Percentiles rank a stretch among this genome's conserved stretches.
These are phyloP conservation scores for Limnanthes douglasii DNA, from an alignment of 345 rosid genomes.

Conservation along the genomic window DNA sequence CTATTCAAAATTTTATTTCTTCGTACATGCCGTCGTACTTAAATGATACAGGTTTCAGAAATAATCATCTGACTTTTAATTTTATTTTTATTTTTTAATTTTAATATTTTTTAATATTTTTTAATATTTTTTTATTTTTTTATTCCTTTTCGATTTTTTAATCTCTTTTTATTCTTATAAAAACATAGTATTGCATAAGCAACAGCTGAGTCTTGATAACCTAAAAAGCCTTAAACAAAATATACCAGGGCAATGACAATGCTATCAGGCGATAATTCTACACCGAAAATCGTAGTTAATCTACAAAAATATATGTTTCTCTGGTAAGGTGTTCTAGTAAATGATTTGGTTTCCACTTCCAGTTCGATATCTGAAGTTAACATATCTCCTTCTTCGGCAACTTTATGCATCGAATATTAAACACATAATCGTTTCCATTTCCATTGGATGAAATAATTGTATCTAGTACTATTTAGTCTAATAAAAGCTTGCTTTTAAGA, in stretches of 20 bases:
- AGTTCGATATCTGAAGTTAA: conserved; percentile 20
- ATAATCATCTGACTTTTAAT: too few relatives aligned
- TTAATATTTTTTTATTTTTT: too few relatives aligned
- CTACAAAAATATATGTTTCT: conserved; percentile 20
- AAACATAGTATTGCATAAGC: too few relatives aligned
- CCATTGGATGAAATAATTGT: neutral
- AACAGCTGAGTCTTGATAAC: conserved; percentile 92
- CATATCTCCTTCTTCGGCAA: conserved; percentile 40
- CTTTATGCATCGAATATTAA: conserved; percentile 9
- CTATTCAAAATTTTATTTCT: too few relatives aligned
- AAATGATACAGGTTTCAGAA: too few relatives aligned
- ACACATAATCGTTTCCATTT: neutral
- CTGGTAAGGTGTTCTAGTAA: conserved; percentile 14
- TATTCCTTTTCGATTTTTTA: too few relatives aligned
- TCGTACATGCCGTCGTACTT: too few relatives aligned
- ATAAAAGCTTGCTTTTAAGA: neutral
- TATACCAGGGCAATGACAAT: conserved; percentile 93
- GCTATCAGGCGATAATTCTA: conserved; percentile 84
- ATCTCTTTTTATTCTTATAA: too few relatives aligned
- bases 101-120: too few relatives aligned
- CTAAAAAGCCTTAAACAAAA: conserved; percentile 97
- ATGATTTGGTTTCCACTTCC: conserved; percentile 20
- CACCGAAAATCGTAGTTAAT: conserved; percentile 39
- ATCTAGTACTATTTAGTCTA: neutral
- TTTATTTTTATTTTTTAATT: too few relatives aligned